Conservation (phyloP, 2,329 filamentous ascomycete genomes). For the Cladophialophora chaetospira region DNA sequence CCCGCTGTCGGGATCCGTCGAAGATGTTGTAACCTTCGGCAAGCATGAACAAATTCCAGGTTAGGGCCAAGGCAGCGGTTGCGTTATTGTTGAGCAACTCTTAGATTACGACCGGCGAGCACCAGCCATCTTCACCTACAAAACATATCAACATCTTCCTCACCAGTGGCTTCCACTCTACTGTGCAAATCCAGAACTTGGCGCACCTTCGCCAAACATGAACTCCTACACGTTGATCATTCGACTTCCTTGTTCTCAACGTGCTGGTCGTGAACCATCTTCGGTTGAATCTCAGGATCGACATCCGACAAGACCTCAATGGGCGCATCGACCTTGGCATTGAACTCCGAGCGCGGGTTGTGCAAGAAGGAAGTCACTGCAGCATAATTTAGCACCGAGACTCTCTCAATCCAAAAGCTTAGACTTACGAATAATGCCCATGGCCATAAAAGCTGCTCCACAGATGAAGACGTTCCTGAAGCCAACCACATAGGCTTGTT, state of each 20-base stretch:
- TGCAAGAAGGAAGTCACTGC: conserved; percentile 11
- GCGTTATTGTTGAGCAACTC: too few species aligned
- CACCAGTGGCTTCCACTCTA: too few species aligned
- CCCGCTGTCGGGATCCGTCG: too few species aligned
- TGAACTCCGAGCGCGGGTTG: conserved; percentile 16
- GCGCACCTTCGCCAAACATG: background rate
- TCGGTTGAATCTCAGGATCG: conserved; percentile 9
- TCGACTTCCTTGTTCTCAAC: conserved; percentile 5
- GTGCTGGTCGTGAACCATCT: conserved; percentile 2
- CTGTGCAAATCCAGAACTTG: background rate
- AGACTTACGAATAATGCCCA: too few species aligned
- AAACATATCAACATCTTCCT: too few species aligned
- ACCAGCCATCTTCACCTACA: too few species aligned
- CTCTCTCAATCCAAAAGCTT: too few species aligned
- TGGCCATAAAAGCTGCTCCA: conserved; percentile 10
- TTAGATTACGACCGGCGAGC: too few species aligned
- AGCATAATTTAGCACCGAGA: too few species aligned
- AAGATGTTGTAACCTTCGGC: too few species aligned
- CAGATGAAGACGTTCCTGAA: conserved; percentile 18
- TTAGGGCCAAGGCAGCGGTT: too few species aligned
- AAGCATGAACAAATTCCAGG: too few species aligned
- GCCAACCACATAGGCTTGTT: conserved; percentile 6
- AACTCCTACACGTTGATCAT: background rate
- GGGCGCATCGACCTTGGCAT: conserved; percentile 15
- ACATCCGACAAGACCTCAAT: conserved; percentile 10